Evolutionary conservation across 2,329 filamentous ascomycete genomes (phyloP).

Genomic region (Stachybotrys echinatus): DNA sequence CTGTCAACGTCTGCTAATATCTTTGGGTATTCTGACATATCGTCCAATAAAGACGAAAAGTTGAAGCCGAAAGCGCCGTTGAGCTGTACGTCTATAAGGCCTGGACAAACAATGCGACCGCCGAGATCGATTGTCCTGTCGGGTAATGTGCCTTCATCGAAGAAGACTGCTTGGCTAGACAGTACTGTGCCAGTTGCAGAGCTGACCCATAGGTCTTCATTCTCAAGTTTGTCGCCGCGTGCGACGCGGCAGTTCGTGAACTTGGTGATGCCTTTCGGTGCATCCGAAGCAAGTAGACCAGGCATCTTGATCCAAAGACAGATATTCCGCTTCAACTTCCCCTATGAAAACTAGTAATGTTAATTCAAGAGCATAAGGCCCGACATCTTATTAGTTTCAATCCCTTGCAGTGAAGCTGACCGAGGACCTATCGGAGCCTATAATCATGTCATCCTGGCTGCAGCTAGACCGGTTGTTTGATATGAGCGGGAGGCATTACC

Average conservation of each 20-base stretch:
- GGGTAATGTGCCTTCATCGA: slow-evolving; percentile 62
- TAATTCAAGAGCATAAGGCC: too few relatives aligned
- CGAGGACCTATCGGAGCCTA: too few relatives aligned
- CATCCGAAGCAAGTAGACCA: too few relatives aligned
- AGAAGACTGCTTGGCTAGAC: slow-evolving; percentile 61
- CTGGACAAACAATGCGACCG: slow-evolving; percentile 78
- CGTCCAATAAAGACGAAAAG: slow-evolving; percentile 72
- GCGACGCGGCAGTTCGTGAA: slow-evolving; percentile 84
- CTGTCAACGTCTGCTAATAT: slow-evolving; percentile 67
- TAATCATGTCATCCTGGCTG: too few relatives aligned
- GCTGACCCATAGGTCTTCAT: slow-evolving; percentile 85
- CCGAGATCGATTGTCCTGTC: slow-evolving; percentile 73
- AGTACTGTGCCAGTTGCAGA: slow-evolving; percentile 77
- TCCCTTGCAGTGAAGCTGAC: too few relatives aligned
- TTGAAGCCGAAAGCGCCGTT: slow-evolving; percentile 93
- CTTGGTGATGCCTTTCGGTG: slow-evolving; percentile 63
- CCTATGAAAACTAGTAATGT: too few relatives aligned
- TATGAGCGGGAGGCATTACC: too few relatives aligned
- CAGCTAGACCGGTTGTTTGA: too few relatives aligned
- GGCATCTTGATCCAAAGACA: too few relatives aligned
- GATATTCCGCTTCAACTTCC: too few relatives aligned
- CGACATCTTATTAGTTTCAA: too few relatives aligned
- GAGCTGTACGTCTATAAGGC: slow-evolving; percentile 85
- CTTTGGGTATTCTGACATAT: slow-evolving; percentile 64
- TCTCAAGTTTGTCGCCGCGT: slow-evolving; percentile 60